Conservation (phyloP, 2,329 filamentous ascomycete genomes). For the Botryotinia narcissicola region DNA sequence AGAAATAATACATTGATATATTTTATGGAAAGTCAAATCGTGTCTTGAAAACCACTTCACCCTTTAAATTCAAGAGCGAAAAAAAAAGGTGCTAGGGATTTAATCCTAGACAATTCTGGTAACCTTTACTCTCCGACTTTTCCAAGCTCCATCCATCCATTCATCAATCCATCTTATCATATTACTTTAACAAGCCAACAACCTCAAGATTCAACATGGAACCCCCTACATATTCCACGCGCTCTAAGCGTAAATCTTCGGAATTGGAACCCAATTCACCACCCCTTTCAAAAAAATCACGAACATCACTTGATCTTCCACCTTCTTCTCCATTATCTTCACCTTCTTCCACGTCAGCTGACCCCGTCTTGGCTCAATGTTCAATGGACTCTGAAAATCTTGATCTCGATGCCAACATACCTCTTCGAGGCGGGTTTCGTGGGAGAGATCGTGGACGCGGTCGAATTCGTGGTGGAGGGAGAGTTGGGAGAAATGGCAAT, state of each 20-base stretch:
- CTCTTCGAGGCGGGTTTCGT: slow-evolving; percentile 26
- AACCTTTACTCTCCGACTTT: slow-evolving; percentile 13
- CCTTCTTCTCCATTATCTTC: slow-evolving; percentile 18
- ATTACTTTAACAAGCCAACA: not conserved
- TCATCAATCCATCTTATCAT: not conserved
- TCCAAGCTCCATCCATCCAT: not conserved
- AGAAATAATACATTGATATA: not conserved
- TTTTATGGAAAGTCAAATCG: too few species aligned
- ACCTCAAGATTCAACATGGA: slow-evolving; percentile 6
- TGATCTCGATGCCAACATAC: slow-evolving; percentile 9
- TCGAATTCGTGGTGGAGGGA: slow-evolving; percentile 27
- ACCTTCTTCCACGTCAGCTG: slow-evolving; percentile 17
- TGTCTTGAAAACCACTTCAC: not conserved
- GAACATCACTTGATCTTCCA: slow-evolving; percentile 9
- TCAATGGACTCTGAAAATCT: slow-evolving; percentile 11
- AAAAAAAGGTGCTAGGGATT: slow-evolving; percentile 1
- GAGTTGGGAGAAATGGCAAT: slow-evolving; percentile 22
- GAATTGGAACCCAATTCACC: slow-evolving; percentile 11
- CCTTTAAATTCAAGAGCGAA: not conserved
- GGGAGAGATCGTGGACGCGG: slow-evolving; percentile 32
- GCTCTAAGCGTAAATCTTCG: slow-evolving; percentile 18
- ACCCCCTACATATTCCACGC: slow-evolving; percentile 19
- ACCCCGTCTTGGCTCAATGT: slow-evolving; percentile 14
- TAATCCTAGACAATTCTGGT: not conserved
- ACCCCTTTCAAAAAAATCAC: slow-evolving; percentile 16